These are phyloP conservation scores for Alnus glutinosa DNA, from an alignment of 306 rosid species.

Conservation along the genomic window DNA sequence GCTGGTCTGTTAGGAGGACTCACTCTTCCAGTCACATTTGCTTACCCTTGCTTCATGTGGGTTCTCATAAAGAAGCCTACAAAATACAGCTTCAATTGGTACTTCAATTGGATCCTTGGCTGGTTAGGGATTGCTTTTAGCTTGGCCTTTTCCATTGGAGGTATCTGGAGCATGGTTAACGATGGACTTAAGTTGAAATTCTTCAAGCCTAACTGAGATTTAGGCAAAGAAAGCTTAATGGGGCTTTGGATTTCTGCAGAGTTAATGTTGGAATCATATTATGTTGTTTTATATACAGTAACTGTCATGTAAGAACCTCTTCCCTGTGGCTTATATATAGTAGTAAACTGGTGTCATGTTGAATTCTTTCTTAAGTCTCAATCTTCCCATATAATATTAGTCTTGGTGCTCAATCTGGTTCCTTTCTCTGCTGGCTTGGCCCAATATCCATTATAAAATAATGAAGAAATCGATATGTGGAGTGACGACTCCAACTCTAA, in stretches of 20 bases:
- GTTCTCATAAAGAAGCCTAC: slow-evolving; percentile 89
- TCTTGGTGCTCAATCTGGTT: not conserved
- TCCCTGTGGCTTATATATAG: slow-evolving; percentile 10
- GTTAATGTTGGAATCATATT: not conserved
- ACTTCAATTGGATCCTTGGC: slow-evolving; percentile 86
- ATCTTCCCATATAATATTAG: not conserved
- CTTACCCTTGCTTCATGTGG: slow-evolving; percentile 99
- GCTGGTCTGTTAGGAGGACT: slow-evolving; percentile 98
- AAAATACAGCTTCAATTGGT: slow-evolving; percentile 91
- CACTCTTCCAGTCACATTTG: slow-evolving; percentile 96
- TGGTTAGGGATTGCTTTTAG: slow-evolving; percentile 94
- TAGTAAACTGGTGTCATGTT: slow-evolving; percentile 14
- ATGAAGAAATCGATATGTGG: not conserved
- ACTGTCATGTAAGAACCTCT: slow-evolving; percentile 2
- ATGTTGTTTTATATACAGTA: slow-evolving; percentile 3
- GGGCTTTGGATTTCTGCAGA: slow-evolving; percentile 2
- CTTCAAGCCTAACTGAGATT: slow-evolving; percentile 75
- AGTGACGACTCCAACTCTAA: not conserved
- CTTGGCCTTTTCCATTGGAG: slow-evolving; percentile 91
- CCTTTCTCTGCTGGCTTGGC: not conserved
- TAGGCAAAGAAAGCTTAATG: not conserved
- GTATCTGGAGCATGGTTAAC: slow-evolving; percentile 96
- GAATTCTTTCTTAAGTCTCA: not conserved
- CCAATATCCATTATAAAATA: not conserved
- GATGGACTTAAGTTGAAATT: slow-evolving; percentile 89